phyloP scores from a whole-genome alignment of 2,329 filamentous ascomycete genomes.

The Fusarium sp. region DNA sequence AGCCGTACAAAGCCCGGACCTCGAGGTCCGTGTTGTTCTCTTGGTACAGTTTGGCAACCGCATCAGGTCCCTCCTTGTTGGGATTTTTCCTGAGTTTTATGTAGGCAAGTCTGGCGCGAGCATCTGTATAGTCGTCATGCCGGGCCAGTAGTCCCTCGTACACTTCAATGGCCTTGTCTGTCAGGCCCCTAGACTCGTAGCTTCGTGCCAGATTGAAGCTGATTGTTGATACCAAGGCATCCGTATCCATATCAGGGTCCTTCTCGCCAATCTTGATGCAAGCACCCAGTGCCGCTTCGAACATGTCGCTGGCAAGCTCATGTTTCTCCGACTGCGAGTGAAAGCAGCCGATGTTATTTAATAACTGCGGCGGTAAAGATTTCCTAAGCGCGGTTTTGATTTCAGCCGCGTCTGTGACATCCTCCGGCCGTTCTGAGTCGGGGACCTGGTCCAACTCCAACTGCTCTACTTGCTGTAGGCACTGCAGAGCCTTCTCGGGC shows the following conservation, averaged over 20 bases:
- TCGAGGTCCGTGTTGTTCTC: slow-evolving; percentile 87
- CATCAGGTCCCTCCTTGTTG: slow-evolving; percentile 86
- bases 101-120: slow-evolving; percentile 87
- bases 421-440: slow-evolving; percentile 73
- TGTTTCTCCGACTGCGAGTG: slow-evolving; percentile 89
- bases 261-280: slow-evolving; percentile 84
- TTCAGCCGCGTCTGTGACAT: slow-evolving; percentile 66
- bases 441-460: slow-evolving; percentile 85
- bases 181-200: slow-evolving; percentile 85
- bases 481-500: slow-evolving; percentile 92
- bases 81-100: slow-evolving; percentile 86
- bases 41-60: slow-evolving; percentile 86
- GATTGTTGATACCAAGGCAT: slow-evolving; percentile 93
- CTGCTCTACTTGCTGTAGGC: slow-evolving; percentile 90
- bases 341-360: slow-evolving; percentile 98
- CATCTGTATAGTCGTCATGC: slow-evolving; percentile 93
- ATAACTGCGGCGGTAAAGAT: slow-evolving; percentile 84
- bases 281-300: slow-evolving; percentile 89
- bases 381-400: slow-evolving; percentile 75
- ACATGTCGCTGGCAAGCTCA: slow-evolving; percentile 83
- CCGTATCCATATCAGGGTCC: slow-evolving; percentile 82
- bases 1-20: slow-evolving; percentile 91
- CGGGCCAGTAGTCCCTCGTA: slow-evolving; percentile 88
- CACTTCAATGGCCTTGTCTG: slow-evolving; percentile 85
- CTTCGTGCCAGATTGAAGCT: slow-evolving; percentile 96